phyloP scores from a whole-genome alignment of 2,329 filamentous ascomycete genomes.

The Diaporthe citri region DNA sequence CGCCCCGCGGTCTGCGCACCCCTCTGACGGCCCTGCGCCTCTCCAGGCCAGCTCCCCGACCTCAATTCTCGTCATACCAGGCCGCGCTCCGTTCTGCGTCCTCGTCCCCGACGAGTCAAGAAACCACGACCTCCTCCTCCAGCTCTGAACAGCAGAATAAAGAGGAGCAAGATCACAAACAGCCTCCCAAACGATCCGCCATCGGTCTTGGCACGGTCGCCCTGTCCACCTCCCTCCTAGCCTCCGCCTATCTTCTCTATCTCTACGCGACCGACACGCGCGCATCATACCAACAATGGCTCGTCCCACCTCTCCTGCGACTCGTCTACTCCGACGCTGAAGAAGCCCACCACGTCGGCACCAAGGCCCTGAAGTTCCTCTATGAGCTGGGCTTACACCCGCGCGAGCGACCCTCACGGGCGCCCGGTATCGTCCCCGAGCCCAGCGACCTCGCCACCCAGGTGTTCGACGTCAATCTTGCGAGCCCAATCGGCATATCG shows the following conservation, averaged over 20 bases:
- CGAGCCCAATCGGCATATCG: slow-evolving; percentile 94
- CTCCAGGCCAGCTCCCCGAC: slow-evolving; percentile 35
- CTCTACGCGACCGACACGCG: slow-evolving; percentile 82
- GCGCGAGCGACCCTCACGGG: slow-evolving; percentile 74
- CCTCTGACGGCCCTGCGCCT: slow-evolving; percentile 42
- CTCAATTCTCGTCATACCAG: slow-evolving; percentile 32
- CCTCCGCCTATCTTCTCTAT: slow-evolving; percentile 64
- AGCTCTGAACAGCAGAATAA: neutral
- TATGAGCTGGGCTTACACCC: slow-evolving; percentile 83
- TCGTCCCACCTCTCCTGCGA: slow-evolving; percentile 76
- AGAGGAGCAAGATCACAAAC: neutral
- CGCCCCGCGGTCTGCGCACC: slow-evolving; percentile 46
- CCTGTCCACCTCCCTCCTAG: slow-evolving; percentile 56
- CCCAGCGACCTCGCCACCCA: slow-evolving; percentile 55
- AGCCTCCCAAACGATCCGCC: slow-evolving; percentile 11
- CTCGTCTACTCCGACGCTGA: slow-evolving; percentile 81
- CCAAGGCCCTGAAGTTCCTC: slow-evolving; percentile 76
- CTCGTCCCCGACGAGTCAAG: slow-evolving; percentile 38
- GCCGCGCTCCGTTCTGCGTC: slow-evolving; percentile 44
- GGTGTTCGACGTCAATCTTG: slow-evolving; percentile 82
- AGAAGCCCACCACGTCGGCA: slow-evolving; percentile 89
- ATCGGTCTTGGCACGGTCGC: slow-evolving; percentile 45
- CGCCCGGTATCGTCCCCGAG: slow-evolving; percentile 49
- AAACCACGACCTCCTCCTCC: slow-evolving; percentile 45
- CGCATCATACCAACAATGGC: slow-evolving; percentile 76